These are phyloP conservation scores for Asterella californica DNA, from an alignment of 225 moss, liverwort and hornwort species.

Conservation along the genomic window DNA sequence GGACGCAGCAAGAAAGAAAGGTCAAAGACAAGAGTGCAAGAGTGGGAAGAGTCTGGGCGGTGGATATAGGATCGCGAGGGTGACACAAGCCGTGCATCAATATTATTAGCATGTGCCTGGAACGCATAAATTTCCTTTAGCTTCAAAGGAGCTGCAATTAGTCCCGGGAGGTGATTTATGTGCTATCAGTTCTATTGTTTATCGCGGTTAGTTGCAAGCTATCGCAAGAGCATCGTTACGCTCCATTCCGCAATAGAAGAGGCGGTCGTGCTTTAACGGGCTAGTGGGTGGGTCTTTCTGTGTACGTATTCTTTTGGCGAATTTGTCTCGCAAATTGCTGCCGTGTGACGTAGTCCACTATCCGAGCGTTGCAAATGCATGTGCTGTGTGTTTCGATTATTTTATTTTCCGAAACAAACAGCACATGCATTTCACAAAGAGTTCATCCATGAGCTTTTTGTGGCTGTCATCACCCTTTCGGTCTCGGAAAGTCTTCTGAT, in stretches of 20 bases:
- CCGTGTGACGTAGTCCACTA: not conserved
- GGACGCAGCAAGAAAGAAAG: not conserved
- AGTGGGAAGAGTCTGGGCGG: not conserved
- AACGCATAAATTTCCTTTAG: not conserved
- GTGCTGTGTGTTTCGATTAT: slow-evolving; percentile 6
- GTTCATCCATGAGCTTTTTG: not conserved
- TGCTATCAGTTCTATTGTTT: not conserved
- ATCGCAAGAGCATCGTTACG: not conserved
- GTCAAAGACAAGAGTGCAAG: not conserved
- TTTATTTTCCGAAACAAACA: slow-evolving; percentile 2
- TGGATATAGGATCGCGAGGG: not conserved
- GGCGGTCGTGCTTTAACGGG: not conserved
- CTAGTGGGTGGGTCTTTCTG: not conserved
- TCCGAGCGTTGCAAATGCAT: not conserved
- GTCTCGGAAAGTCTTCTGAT: not conserved
- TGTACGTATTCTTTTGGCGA: not conserved
- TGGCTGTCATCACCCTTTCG: not conserved
- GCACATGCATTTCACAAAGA: not conserved
- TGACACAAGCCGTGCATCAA: not conserved
- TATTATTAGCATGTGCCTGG: not conserved
- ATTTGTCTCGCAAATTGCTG: not conserved
- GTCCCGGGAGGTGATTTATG: not conserved
- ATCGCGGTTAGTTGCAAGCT: not conserved
- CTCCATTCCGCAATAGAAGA: not conserved
- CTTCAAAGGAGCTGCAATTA: too few relatives aligned